Percentiles rank a stretch among this genome's conserved stretches.
These are phyloP conservation scores for Rusavskia elegans DNA, from an alignment of 495 filamentous ascomycete genomes.

Conservation along the genomic window DNA sequence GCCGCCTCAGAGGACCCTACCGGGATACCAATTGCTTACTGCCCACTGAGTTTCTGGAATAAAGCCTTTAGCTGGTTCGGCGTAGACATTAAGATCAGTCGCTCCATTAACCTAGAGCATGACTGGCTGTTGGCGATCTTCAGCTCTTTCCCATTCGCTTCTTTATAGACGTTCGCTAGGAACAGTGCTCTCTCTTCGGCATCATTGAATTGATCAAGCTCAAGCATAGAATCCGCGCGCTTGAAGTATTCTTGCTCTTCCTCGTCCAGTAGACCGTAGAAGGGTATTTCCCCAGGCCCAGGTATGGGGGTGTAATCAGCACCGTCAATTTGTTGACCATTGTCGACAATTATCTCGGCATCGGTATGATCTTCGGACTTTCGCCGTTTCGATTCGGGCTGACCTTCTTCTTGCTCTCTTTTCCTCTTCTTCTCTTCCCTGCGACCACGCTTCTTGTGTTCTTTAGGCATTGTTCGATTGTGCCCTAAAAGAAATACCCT, in stretches of 20 bases:
- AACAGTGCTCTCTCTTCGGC: slow-evolving; percentile 67
- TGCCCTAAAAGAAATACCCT: too few relatives aligned
- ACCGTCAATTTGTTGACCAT: slow-evolving; percentile 10
- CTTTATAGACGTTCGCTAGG: slow-evolving; percentile 67
- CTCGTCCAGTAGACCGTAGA: slow-evolving; percentile 80
- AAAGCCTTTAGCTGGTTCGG: slow-evolving; percentile 67
- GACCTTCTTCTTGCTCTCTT: slow-evolving; percentile 23
- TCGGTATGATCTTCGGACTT: slow-evolving; percentile 12
- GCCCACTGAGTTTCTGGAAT: slow-evolving; percentile 69
- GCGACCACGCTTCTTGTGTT: slow-evolving; percentile 24
- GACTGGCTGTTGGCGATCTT: slow-evolving; percentile 92
- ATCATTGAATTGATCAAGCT: slow-evolving; percentile 67
- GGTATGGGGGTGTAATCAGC: not conserved
- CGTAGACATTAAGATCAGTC: slow-evolving; percentile 68
- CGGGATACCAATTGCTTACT: slow-evolving; percentile 26
- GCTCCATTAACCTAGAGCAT: slow-evolving; percentile 84
- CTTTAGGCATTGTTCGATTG: slow-evolving; percentile 16
- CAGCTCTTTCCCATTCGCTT: slow-evolving; percentile 81
- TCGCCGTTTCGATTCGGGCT: slow-evolving; percentile 9
- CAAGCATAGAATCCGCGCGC: slow-evolving; percentile 71
- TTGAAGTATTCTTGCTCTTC: slow-evolving; percentile 92
- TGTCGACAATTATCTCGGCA: slow-evolving; percentile 6
- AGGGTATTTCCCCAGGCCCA: slow-evolving; percentile 32
- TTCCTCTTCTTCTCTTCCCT: slow-evolving; percentile 16
- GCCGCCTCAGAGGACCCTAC: not conserved